A percentile compares a stretch with the other conserved stretches of the same genome.
Evolutionary conservation across 176 grass and related monocot genomes (phyloP).

Genomic region (Triticum timopheevii): DNA sequence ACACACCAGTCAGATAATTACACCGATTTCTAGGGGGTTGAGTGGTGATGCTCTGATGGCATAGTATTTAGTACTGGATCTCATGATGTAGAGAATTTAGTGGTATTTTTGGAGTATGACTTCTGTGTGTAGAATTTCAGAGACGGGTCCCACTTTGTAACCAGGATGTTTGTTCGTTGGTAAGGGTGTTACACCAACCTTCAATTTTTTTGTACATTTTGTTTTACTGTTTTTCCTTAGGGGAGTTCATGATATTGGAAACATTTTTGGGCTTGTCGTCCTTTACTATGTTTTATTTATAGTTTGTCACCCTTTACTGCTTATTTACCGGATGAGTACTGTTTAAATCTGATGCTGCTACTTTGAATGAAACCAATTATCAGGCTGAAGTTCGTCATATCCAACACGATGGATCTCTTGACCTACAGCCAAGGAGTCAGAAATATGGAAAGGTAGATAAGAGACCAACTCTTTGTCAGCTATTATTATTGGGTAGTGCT

Average conservation of each 20-base stretch:
- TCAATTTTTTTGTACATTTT: neutral
- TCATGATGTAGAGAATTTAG: too few relatives aligned
- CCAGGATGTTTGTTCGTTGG: neutral
- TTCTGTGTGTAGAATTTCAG: neutral
- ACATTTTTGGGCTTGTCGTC: neutral
- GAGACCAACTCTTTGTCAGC: neutral
- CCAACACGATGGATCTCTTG: conserved; percentile 87
- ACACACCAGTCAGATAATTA: too few relatives aligned
- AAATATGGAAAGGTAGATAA: conserved; percentile 87
- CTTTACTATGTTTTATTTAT: neutral
- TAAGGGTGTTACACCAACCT: too few relatives aligned
- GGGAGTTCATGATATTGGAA: neutral
- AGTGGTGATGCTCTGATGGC: too few relatives aligned
- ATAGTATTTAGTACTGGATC: too few relatives aligned
- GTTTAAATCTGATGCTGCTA: conserved; percentile 17
- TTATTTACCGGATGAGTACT: neutral
- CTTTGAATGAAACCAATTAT: conserved; percentile 24
- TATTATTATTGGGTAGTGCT: neutral
- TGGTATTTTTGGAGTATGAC: neutral
- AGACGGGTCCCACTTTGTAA: neutral
- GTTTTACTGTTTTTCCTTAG: neutral
- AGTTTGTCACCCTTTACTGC: neutral
- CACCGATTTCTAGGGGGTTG: too few relatives aligned
- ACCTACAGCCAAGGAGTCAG: conserved; percentile 97
- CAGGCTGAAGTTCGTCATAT: conserved; percentile 94